Evolutionary conservation across 139 green algal genomes (phyloP).

Genomic region (Picochlorum sp.): DNA sequence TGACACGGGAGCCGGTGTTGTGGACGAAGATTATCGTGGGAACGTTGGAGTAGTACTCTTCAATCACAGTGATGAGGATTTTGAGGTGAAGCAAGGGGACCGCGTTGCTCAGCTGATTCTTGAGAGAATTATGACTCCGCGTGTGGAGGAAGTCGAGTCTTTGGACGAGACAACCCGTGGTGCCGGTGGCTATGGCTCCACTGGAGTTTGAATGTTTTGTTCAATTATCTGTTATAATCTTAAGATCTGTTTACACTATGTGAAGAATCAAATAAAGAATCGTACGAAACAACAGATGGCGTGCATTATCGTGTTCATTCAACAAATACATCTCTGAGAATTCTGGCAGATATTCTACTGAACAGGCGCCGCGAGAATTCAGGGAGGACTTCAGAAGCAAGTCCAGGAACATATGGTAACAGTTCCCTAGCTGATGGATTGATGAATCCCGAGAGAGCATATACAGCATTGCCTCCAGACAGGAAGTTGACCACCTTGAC

Average conservation of each 20-base stretch:
- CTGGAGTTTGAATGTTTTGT: conserved; percentile 51
- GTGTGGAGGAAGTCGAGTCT: conserved; percentile 85
- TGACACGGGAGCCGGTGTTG: conserved; percentile 89
- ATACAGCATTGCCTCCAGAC: conserved; percentile 26
- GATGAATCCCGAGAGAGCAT: conserved; percentile 1
- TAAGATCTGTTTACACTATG: not conserved
- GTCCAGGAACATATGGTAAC: conserved; percentile 64
- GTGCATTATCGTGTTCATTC: not conserved
- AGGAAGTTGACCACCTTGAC: conserved; percentile 57
- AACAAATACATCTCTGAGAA: conserved; percentile 63
- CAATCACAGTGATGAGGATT: conserved; percentile 87
- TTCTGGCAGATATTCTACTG: conserved; percentile 57
- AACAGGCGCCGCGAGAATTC: conserved; percentile 51
- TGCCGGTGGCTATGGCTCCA: conserved; percentile 89
- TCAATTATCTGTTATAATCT: not conserved
- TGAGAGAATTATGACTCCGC: conserved; percentile 86
- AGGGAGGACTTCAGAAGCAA: conserved; percentile 75
- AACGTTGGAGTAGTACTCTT: conserved; percentile 93
- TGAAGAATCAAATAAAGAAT: conserved; percentile 6
- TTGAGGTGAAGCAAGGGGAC: conserved; percentile 76
- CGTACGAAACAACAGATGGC: not conserved
- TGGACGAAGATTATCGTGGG: conserved; percentile 96
- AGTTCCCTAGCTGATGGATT: conserved; percentile 40
- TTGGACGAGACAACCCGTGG: conserved; percentile 83
- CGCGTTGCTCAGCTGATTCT: conserved; percentile 93